phyloP scores from a whole-genome alignment of 1,139 yeast genomes.

The Kodamaea sp. region DNA sequence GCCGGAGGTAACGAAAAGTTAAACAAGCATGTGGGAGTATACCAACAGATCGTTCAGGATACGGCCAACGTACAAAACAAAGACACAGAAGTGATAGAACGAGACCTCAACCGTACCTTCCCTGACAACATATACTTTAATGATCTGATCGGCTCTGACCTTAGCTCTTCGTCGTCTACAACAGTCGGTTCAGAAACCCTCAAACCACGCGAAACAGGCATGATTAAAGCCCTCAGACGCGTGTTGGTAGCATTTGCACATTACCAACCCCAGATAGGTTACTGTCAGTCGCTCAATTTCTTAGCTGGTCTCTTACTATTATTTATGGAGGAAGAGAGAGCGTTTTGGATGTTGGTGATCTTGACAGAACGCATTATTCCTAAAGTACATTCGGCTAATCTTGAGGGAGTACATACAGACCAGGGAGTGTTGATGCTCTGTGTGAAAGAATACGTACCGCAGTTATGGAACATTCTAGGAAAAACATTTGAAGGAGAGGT shows the following conservation, averaged over 20 bases:
- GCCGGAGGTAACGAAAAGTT: conserved; percentile 86
- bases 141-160: conserved; percentile 8
- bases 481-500: conserved; percentile 44
- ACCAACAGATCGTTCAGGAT: conserved; percentile 62
- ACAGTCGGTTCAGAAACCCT: conserved; percentile 7
- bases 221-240: conserved; percentile 73
- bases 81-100: conserved; percentile 89
- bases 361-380: conserved; percentile 85
- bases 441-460: conserved; percentile 79
- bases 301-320: conserved; percentile 80
- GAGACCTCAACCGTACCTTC: conserved; percentile 89
- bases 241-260: conserved; percentile 83
- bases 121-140: conserved; percentile 87
- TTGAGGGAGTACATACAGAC: conserved; percentile 93
- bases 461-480: conserved; percentile 65
- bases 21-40: conserved; percentile 69
- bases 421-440: conserved; percentile 94
- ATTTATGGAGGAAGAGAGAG: conserved; percentile 83
- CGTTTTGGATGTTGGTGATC: conserved; percentile 95
- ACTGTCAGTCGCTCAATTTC: conserved; percentile 92
- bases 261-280: conserved; percentile 88
- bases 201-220: conserved; percentile 51
- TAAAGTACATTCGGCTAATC: conserved; percentile 83
- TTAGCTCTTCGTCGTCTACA: conserved; percentile 6
- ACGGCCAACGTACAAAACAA: conserved; percentile 54